A percentile compares a stretch with the other conserved stretches of the same genome.
These are phyloP conservation scores for Elongisporangium anandrum DNA, from an alignment of 352 stramenopile species.

Conservation along the genomic window DNA sequence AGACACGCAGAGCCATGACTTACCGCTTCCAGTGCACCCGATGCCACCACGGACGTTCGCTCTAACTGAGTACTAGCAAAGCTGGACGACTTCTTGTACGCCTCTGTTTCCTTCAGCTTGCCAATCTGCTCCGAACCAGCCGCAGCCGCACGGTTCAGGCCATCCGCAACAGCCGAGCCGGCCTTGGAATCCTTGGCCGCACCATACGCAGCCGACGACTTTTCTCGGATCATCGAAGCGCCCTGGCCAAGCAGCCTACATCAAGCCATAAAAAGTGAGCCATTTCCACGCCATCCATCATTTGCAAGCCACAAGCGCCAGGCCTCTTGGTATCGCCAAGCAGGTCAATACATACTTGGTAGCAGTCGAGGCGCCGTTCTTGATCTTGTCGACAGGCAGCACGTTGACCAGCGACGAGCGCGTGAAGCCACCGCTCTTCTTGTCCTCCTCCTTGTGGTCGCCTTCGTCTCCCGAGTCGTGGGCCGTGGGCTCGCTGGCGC, in stretches of 20 bases:
- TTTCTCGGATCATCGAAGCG: conserved; percentile 69
- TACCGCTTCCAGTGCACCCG: conserved; percentile 68
- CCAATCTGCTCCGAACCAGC: conserved; percentile 69
- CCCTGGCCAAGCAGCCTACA: conserved; percentile 62
- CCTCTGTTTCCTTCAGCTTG: conserved; percentile 81
- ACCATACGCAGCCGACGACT: conserved; percentile 64
- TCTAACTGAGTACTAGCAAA: conserved; percentile 55
- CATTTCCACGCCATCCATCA: background rate
- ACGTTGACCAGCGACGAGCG: conserved; percentile 74
- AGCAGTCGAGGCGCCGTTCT: conserved; percentile 80
- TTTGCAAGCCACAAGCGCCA: background rate
- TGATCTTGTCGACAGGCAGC: conserved; percentile 84
- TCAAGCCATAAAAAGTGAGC: conserved; percentile 3
- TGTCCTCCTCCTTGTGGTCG: conserved; percentile 27
- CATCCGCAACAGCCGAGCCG: conserved; percentile 56
- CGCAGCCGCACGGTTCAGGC: conserved; percentile 53
- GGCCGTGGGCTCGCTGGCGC: conserved; percentile 18
- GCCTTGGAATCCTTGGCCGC: conserved; percentile 77
- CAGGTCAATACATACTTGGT: conserved; percentile 48
- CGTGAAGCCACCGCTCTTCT: conserved; percentile 29
- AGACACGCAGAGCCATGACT: background rate
- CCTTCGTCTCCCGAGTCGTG: conserved; percentile 40
- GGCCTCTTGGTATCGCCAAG: background rate
- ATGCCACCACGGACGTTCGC: conserved; percentile 60
- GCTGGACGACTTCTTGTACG: conserved; percentile 79